Evolutionary conservation across 192 early-diverging fungal species (phyloP), one percentile per base, ranked within the genome.

Genomic region (Rhizophagus clarus): DNA sequence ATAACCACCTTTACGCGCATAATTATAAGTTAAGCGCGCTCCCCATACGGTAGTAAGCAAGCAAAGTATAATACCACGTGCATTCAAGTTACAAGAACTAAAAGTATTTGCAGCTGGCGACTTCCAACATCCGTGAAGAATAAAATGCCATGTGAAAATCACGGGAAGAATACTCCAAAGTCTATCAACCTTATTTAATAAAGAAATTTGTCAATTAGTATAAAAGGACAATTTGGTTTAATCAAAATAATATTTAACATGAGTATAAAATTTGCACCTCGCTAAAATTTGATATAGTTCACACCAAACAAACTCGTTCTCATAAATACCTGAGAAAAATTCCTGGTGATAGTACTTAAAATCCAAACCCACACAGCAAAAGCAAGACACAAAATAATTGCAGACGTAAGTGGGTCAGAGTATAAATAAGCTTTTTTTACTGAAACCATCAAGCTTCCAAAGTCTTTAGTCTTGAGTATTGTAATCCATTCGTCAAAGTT

Each of bases 1-100:
- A 82, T 94, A 97, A 7, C 94, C 94, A 2, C 94, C 95, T 77
- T 94, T 92, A 14, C 95, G 78, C 26, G 85, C 82, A 79, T 94
- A 95, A 85, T 96, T 97, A 81, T 86, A 94, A 0, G 93, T 94
- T 51, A 96, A 82, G 24, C 96, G 89, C 1, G 83, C 8, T 9
- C 92, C 91, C 96, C 96, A 98, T 24, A 90, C 24, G 0, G 84
- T 74, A 22, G 92, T 89, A 14, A 94, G 77, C 15, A 81, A 12
- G 26, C 85, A 64, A 9, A 88, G 87, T 11, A 87, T 61, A 12
- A 81, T 79, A 29, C 80, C 77, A 61, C 79, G 80, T 29, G 61
- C 26, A 72, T 71, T 63, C 45, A 37, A 9, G 74, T 77, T 61
- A 40, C 28, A 40, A 72, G 80, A 88, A 15, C 61, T 68, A 15